phyloP scores from a whole-genome alignment of 106 monocot species.

The Phalaenopsis equestris region DNA sequence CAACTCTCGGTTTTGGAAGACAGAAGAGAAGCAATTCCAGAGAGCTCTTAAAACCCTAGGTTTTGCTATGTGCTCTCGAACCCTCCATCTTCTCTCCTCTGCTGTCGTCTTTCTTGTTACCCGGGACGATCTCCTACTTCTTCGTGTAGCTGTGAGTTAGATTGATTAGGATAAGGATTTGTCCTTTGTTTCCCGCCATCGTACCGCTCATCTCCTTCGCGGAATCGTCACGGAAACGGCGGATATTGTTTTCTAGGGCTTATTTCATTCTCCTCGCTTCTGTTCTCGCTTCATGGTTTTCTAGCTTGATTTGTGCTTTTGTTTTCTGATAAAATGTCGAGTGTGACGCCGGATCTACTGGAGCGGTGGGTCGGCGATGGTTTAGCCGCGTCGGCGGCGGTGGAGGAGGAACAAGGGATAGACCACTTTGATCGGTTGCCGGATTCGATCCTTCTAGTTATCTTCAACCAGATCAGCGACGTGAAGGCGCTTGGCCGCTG shows the following conservation, averaged over 20 bases:
- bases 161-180: not conserved
- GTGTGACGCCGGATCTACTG: not conserved
- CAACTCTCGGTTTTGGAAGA: no score
- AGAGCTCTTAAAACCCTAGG: not conserved
- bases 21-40: no score
- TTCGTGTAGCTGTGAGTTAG: not conserved
- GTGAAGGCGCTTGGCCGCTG: conserved; percentile 54
- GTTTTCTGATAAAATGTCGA: not conserved
- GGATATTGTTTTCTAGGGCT: not conserved
- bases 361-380: not conserved
- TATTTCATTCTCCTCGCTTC: not conserved
- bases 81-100: not conserved
- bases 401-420: conserved; percentile 9
- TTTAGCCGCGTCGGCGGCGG: not conserved
- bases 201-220: not conserved
- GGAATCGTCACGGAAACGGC: not conserved
- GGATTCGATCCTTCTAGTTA: conserved; percentile 34
- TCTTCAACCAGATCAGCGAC: conserved; percentile 43
- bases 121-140: not conserved
- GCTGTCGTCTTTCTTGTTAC: not conserved
- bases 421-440: conserved; percentile 60
- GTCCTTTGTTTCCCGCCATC: not conserved
- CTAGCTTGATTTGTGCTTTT: not conserved
- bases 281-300: not conserved
- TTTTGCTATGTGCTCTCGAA: not conserved